Conservation (phyloP, 1,139 yeast genomes). For the Lodderomyces pseudojiufengensis region DNA sequence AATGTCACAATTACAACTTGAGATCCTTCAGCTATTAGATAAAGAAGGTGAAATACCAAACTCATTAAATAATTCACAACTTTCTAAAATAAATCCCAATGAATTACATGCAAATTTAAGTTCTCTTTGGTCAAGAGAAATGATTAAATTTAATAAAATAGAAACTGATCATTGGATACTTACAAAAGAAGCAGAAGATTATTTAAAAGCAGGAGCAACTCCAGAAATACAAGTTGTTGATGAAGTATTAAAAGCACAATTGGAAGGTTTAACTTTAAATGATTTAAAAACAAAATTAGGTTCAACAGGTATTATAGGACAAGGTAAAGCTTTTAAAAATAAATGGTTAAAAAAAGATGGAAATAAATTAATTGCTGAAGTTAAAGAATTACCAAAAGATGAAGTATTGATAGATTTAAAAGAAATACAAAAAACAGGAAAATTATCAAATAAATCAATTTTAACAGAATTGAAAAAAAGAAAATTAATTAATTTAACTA, state of each 20-base stretch:
- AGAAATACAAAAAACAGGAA: slow-evolving; percentile 56
- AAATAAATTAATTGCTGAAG: slow-evolving; percentile 66
- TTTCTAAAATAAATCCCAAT: slow-evolving; percentile 35
- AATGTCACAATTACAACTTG: too few species aligned
- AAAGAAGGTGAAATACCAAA: slow-evolving; percentile 51
- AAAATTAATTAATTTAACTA: slow-evolving; percentile 71
- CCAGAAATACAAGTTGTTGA: slow-evolving; percentile 83
- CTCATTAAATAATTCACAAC: slow-evolving; percentile 55
- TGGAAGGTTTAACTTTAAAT: slow-evolving; percentile 77
- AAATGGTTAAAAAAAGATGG: slow-evolving; percentile 94
- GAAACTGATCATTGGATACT: slow-evolving; percentile 77
- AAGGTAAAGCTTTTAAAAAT: slow-evolving; percentile 96
- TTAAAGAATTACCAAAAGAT: slow-evolving; percentile 54
- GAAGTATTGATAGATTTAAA: slow-evolving; percentile 62
- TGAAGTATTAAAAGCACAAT: slow-evolving; percentile 64
- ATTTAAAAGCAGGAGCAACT: slow-evolving; percentile 67
- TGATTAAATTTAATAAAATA: slow-evolving; percentile 69
- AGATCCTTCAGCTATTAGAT: too few species aligned
- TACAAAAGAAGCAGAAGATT: slow-evolving; percentile 79
- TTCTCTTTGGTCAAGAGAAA: slow-evolving; percentile 79
- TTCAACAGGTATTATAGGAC: slow-evolving; percentile 83
- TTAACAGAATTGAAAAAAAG: slow-evolving; percentile 89
- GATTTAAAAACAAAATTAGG: slow-evolving; percentile 82
- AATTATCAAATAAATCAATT: slow-evolving; percentile 59
- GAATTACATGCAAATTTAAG: slow-evolving; percentile 70